Base-by-base conservation (phyloP, 2,329 filamentous ascomycete genomes). In the Sporothrix phasma region DNA sequence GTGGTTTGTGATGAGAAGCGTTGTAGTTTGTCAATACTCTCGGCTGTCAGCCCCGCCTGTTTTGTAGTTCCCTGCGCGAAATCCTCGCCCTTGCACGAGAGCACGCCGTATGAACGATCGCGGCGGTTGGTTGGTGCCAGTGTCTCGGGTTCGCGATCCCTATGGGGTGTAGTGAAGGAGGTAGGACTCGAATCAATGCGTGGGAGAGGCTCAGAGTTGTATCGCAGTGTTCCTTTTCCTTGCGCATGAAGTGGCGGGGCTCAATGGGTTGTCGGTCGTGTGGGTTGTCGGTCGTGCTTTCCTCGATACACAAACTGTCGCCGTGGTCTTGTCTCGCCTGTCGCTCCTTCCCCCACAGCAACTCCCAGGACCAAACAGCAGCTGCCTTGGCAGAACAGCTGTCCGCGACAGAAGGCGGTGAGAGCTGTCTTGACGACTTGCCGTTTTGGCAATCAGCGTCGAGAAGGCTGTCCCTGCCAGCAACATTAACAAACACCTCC, bases 301-400 rank as follows among this genome's bases (percentile, higher is more conserved):
- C 51, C 34, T 39, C n/a, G 34, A 51, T 17, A 10, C 34, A 3
- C 15, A 37, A 2, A 37, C 22, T 26, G n/a, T 51, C 45, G 13
- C 22, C 37, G 13, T 43, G 31, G 22, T 8, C 31, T 51, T 51
- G 45, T n/a, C 19, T 10, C 13, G 34, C n/a, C n/a, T n/a, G n/a
- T 37, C 22, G 29, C 54, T 49, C 22, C 41, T n/a, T 58, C 45
- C 51, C 56, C 41, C 61, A 63, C 64, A 39, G 31, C 29, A 26
- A 51, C 5, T 26, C 51, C 51, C 29, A 22, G 15, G 22, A 22
- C 54, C 43, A 22, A 56, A 26, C 45, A 39, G n/a, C 51, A 56
- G 24, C 43, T 60, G 54, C 54, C 43, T 10, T 19, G 65, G 65
- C 65, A 66, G 65, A 66, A 66, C 59, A 29, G 59, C 45, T 51